Evolutionary conservation across 441 rosid species (phyloP), one percentile per base, ranked within the genome.

Genomic region (Gossypium laxum): DNA sequence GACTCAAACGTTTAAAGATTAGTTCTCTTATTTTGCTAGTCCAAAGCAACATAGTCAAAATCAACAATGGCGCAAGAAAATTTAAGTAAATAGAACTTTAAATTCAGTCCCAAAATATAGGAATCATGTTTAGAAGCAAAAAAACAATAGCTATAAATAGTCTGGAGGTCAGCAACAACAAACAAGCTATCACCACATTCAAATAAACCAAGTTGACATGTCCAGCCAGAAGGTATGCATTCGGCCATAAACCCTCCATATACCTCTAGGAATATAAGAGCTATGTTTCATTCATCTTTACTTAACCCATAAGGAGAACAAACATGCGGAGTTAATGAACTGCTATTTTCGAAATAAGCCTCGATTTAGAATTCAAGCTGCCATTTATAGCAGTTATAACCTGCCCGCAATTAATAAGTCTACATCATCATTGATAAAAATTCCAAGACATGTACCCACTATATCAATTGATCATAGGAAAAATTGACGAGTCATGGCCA

Each of bases 391-490:
- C 59, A 1, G 32, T 50, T 62, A 63, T 8, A 47, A 72, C 55
- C 69, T 0, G 12, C 54, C 71, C 34, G 22, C 22, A 60, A 50
- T 12, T 18, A 69, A 32, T 22, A 54, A 12, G 51, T 69, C 32
- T 11, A 52, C 61, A n/a, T 47, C 56, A 41, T 14, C 28, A 66
- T 48, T 18, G 62, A 54, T 21, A 58, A 30, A 68, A 66, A 10
- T 26, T 65, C 30, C 45, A 28, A 26, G 22, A 68, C 32, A 15
- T 50, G 0, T 45, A 14, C 59, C 61, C 21, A 71, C 10, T 22
- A 43, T 10, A 58, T 63, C 70, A 80, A 63, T 12, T 56, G 51
- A 38, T 7, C 57, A 60, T 38, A 17, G 71, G 66, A 63, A 22
- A 71, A 30, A 54, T 10, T 1, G 19, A 60, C 3, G 12, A 69